Evolutionary conservation across 1,284 basidiomycete genomes (phyloP).

Genomic region (Moesziomyces antarcticus): DNA sequence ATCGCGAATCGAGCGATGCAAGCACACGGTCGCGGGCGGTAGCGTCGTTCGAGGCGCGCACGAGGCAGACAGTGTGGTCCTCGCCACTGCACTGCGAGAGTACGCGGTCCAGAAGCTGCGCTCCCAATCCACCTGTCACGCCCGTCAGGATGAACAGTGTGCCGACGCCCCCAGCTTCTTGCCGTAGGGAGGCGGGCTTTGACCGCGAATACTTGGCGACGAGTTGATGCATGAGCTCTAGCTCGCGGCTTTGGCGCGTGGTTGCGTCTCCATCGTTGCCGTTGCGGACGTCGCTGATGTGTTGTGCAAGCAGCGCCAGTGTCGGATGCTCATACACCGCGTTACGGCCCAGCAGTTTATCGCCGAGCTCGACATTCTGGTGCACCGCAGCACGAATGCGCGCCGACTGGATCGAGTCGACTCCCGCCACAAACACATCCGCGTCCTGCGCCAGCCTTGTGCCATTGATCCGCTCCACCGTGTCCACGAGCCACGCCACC

Average conservation of each 20-base stretch:
- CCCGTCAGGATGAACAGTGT: constrained; percentile 71
- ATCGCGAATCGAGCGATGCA: constrained; percentile 64
- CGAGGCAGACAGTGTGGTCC: constrained; percentile 72
- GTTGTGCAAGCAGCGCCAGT: constrained; percentile 31
- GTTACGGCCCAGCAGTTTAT: constrained; percentile 29
- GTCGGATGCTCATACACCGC: constrained; percentile 52
- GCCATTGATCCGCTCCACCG: constrained; percentile 29
- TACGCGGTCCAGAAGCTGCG: constrained; percentile 73
- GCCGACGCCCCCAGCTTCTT: constrained; percentile 16
- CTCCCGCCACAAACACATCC: constrained; percentile 51
- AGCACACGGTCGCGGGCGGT: constrained; percentile 69
- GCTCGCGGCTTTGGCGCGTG: constrained; percentile 10
- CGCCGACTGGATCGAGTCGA: constrained; percentile 54
- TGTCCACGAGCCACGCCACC: constrained; percentile 22
- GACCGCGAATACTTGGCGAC: constrained; percentile 62
- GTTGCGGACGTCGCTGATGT: constrained; percentile 33
- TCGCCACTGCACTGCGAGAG: constrained; percentile 56
- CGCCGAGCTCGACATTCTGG: constrained; percentile 29
- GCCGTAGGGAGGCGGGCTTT: constrained; percentile 10
- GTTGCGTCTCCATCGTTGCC: constrained; percentile 8
- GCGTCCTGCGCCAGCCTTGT: constrained; percentile 7
- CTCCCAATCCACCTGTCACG: constrained; percentile 75
- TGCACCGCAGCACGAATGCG: constrained; percentile 49
- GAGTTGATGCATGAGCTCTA: constrained; percentile 61
- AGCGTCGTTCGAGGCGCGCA: constrained; percentile 70